Evolutionary conservation across 257 asterid genomes (phyloP).

Genomic region (Solanum tarapatanum): DNA sequence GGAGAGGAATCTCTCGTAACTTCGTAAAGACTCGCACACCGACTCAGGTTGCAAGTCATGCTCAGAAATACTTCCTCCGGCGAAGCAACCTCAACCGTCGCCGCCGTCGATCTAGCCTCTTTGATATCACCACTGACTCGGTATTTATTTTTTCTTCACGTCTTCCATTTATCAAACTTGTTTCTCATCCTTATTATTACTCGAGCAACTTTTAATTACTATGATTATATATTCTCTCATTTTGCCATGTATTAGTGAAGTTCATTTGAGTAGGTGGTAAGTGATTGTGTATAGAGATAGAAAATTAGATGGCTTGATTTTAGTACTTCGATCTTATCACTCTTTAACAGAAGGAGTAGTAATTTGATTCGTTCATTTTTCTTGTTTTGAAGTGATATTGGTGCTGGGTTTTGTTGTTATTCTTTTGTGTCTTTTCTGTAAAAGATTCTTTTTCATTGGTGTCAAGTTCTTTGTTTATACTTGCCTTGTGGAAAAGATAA

Average conservation of each 20-base stretch:
- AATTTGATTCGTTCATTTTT: not conserved
- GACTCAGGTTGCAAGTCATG: conserved; percentile 94
- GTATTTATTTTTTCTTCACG: conserved; percentile 17
- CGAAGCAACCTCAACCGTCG: conserved; percentile 64
- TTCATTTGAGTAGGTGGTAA: not conserved
- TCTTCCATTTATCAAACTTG: not conserved
- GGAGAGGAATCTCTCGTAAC: conserved; percentile 86
- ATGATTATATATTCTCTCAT: not conserved
- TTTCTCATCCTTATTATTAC: not conserved
- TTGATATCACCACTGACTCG: conserved; percentile 77
- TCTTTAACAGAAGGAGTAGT: not conserved
- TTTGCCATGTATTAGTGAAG: not conserved
- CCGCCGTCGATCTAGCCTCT: conserved; percentile 88
- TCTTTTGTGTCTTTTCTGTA: not conserved
- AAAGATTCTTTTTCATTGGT: not conserved
- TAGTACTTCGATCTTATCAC: not conserved
- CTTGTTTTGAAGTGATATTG: not conserved
- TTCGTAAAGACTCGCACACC: conserved; percentile 87
- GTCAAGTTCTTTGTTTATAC: not conserved
- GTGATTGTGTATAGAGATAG: not conserved
- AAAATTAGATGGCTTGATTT: not conserved
- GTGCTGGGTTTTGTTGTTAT: not conserved
- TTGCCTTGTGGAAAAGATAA: not conserved
- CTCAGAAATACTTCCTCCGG: conserved; percentile 81
- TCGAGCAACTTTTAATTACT: not conserved